Conservation (phyloP, 495 filamentous ascomycete genomes). For the Hamigera avellanea region DNA sequence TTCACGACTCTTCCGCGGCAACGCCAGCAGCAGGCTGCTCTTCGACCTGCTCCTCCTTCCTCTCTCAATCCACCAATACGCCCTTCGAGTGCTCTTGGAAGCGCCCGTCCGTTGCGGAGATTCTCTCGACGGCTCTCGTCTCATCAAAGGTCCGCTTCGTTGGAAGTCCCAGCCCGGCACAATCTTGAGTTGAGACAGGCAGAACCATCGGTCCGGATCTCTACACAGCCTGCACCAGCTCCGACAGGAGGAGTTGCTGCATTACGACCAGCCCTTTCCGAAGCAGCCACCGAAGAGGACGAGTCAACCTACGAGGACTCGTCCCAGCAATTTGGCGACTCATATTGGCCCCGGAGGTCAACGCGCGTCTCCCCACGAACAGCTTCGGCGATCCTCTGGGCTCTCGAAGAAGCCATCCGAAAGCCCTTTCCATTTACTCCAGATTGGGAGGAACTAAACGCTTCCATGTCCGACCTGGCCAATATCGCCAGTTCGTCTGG, state of each 20-base stretch:
- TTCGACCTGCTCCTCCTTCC: constrained; percentile 18
- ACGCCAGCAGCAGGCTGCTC: constrained; percentile 44
- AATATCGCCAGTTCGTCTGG: constrained; percentile 36
- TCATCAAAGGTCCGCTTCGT: constrained; percentile 26
- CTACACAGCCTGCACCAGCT: constrained; percentile 13
- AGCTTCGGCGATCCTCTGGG: constrained; percentile 73
- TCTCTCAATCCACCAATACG: constrained; percentile 25
- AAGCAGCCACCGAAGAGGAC: constrained; percentile 29
- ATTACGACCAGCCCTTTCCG: constrained; percentile 24
- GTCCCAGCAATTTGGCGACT: constrained; percentile 22
- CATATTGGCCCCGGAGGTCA: constrained; percentile 41
- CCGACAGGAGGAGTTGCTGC: constrained; percentile 14
- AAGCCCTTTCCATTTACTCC: constrained; percentile 74
- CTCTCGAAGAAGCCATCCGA: constrained; percentile 83
- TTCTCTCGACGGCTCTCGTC: constrained; percentile 20
- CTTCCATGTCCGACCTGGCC: constrained; percentile 80
- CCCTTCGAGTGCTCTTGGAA: constrained; percentile 40
- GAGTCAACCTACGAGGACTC: constrained; percentile 27
- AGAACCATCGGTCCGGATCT: constrained; percentile 18
- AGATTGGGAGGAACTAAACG: constrained; percentile 81
- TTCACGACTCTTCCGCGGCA: constrained; percentile 42
- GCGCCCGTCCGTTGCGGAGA: constrained; percentile 41
- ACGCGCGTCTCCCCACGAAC: constrained; percentile 52
- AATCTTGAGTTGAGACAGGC: constrained; percentile 6
- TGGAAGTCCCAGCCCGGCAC: constrained; percentile 17